phyloP scores from a whole-genome alignment of 331 rosid genomes.

The Malus hybrid region DNA sequence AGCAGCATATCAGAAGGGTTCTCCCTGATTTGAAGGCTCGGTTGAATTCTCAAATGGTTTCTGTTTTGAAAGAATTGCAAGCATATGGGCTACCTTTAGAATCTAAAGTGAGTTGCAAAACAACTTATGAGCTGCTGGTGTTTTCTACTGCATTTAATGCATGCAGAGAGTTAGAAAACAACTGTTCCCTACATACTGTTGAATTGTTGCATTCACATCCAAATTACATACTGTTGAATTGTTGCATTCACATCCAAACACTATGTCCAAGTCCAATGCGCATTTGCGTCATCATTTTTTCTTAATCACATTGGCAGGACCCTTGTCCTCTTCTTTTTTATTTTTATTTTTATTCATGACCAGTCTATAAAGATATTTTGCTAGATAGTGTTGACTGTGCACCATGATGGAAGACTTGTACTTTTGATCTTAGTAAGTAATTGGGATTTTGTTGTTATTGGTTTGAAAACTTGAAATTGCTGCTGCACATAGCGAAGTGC shows the following conservation, averaged over 20 bases:
- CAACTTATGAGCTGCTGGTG: background rate
- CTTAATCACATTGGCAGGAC: background rate
- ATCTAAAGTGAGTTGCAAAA: conserved; percentile 20
- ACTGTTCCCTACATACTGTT: background rate
- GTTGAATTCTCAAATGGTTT: conserved; percentile 18
- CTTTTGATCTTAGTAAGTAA: background rate
- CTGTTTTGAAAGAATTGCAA: conserved; percentile 19
- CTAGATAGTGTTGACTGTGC: background rate
- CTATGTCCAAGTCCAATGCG: background rate
- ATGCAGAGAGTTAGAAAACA: background rate
- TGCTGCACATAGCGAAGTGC: background rate
- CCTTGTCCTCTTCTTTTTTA: background rate
- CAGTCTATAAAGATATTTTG: background rate
- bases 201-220: background rate
- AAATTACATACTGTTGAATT: background rate
- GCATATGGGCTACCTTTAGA: conserved; percentile 27
- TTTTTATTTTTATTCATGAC: background rate
- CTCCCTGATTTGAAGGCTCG: conserved; percentile 33
- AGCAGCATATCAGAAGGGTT: conserved; percentile 30
- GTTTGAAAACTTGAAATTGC: background rate
- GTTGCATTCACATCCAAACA: background rate
- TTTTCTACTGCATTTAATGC: background rate
- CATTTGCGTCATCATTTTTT: background rate
- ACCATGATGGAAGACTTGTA: background rate
- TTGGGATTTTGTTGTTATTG: background rate